Evolutionary conservation across 768 basidiomycete species (phyloP).

Genomic region (Saitozyma sp.): DNA sequence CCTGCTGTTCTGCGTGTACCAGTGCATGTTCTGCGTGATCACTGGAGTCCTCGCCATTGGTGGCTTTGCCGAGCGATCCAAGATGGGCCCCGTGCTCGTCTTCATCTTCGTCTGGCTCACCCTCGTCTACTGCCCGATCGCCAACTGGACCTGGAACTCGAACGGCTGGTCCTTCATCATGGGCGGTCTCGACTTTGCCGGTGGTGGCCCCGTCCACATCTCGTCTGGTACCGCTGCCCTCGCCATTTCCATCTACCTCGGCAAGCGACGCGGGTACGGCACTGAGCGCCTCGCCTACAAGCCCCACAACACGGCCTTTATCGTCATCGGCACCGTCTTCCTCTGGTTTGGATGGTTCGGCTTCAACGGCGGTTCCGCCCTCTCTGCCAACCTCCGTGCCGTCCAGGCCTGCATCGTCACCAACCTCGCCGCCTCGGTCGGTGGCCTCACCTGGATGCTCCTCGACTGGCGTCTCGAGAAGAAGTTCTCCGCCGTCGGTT

Average conservation of each 20-base stretch:
- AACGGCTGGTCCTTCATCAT: conserved; percentile 77
- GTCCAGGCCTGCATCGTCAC: conserved; percentile 84
- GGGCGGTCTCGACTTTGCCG: conserved; percentile 85
- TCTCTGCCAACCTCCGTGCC: conserved; percentile 77
- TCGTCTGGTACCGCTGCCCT: conserved; percentile 70
- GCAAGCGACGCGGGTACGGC: conserved; percentile 66
- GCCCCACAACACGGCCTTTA: conserved; percentile 82
- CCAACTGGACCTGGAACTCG: conserved; percentile 70
- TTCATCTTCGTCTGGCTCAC: conserved; percentile 84
- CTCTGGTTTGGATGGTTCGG: conserved; percentile 83
- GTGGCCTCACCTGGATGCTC: conserved; percentile 73
- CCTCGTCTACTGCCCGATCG: conserved; percentile 81
- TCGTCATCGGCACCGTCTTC: conserved; percentile 78
- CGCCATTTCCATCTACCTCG: conserved; percentile 83
- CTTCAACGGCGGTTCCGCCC: conserved; percentile 89
- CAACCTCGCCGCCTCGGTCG: conserved; percentile 76
- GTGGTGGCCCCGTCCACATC: conserved; percentile 55
- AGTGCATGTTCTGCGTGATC: conserved; percentile 51
- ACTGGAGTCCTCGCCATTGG: conserved; percentile 53
- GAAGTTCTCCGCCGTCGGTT: conserved; percentile 85
- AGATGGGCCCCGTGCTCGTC: conserved; percentile 72
- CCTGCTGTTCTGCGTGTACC: conserved; percentile 77
- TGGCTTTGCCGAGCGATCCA: conserved; percentile 79
- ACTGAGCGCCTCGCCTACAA: conserved; percentile 61
- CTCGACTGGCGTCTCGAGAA: conserved; percentile 76